phyloP scores from a whole-genome alignment of 164 flowering plant genomes.

The Umbilicus rupestris region DNA sequence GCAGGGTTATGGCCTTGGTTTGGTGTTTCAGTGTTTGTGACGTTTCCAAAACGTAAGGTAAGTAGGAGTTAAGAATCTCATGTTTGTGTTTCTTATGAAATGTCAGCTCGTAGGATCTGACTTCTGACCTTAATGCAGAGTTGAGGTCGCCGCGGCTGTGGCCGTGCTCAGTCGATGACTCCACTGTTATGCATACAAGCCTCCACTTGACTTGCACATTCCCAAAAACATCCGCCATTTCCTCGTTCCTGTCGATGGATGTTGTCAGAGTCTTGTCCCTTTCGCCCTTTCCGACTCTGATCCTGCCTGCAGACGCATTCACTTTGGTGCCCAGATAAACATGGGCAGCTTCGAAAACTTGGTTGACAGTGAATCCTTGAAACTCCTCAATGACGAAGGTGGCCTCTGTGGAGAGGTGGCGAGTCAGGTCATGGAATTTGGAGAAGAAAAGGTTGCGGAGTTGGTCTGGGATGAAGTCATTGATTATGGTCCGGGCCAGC shows the following conservation, averaged over 20 bases:
- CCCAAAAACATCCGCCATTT: conserved; percentile 20
- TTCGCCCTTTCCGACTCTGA: conserved; percentile 16
- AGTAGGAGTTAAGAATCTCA: conserved; percentile 12
- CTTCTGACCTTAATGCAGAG: conserved; percentile 8
- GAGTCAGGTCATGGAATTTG: conserved; percentile 10
- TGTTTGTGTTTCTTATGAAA: conserved; percentile 29
- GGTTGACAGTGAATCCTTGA: conserved; percentile 22
- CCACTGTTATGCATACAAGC: conserved; percentile 6
- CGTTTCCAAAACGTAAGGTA: conserved; percentile 18
- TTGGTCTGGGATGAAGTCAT: conserved; percentile 23
- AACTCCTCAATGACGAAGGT: conserved; percentile 33
- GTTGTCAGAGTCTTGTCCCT: conserved; percentile 18
- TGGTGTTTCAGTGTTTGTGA: conserved; percentile 15
- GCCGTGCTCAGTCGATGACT: not conserved
- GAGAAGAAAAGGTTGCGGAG: conserved; percentile 16
- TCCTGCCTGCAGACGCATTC: conserved; percentile 13
- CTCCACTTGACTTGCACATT: conserved; percentile 26
- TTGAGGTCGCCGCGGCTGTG: not conserved
- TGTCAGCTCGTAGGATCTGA: conserved; percentile 20
- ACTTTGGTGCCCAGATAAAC: conserved; percentile 22
- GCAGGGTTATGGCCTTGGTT: conserved; percentile 25
- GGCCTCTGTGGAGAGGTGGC: conserved; percentile 16
- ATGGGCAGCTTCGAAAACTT: conserved; percentile 28
- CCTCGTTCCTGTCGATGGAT: conserved; percentile 20
- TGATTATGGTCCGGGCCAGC: conserved; percentile 17